Evolutionary conservation across 495 filamentous ascomycete species (phyloP).

Genomic region (Haplographium delicatum): DNA sequence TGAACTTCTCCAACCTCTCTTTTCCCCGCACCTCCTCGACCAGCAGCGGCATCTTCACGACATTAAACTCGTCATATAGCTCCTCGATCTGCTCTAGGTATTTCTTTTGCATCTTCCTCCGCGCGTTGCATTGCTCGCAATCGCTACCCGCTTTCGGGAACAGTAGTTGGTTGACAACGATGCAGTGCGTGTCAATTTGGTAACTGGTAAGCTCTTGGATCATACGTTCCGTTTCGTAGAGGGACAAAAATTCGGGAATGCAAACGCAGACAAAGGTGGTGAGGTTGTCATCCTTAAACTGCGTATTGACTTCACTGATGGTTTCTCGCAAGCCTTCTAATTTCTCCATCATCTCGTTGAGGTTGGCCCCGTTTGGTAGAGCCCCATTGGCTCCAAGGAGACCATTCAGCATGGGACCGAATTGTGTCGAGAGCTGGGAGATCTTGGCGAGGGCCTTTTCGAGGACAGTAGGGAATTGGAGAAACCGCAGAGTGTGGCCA

Average conservation of each 20-base stretch:
- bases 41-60: slow-evolving; percentile 93
- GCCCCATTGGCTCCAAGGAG: slow-evolving; percentile 77
- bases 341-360: slow-evolving; percentile 87
- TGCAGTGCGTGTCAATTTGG: slow-evolving; percentile 91
- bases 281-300: slow-evolving; percentile 94
- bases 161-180: slow-evolving; percentile 96
- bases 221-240: slow-evolving; percentile 99
- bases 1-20: slow-evolving; percentile 88
- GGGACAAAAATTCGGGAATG: slow-evolving; percentile 93
- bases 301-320: slow-evolving; percentile 91
- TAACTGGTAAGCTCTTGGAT: slow-evolving; percentile 95
- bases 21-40: slow-evolving; percentile 94
- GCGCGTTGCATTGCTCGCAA: slow-evolving; percentile 93
- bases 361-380: slow-evolving; percentile 83
- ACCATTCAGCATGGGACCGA: slow-evolving; percentile 92
- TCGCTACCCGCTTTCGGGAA: slow-evolving; percentile 82
- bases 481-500: slow-evolving; percentile 97
- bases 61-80: slow-evolving; percentile 98
- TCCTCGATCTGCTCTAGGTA: slow-evolving; percentile 99
- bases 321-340: slow-evolving; percentile 89
- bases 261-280: slow-evolving; percentile 99
- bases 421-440: slow-evolving; percentile 87
- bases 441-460: slow-evolving; percentile 97
- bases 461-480: slow-evolving; percentile 96
- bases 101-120: slow-evolving; percentile 99